Base-by-base conservation (phyloP, 1,284 basidiomycete genomes). In the Boletellus deceptivus region DNA sequence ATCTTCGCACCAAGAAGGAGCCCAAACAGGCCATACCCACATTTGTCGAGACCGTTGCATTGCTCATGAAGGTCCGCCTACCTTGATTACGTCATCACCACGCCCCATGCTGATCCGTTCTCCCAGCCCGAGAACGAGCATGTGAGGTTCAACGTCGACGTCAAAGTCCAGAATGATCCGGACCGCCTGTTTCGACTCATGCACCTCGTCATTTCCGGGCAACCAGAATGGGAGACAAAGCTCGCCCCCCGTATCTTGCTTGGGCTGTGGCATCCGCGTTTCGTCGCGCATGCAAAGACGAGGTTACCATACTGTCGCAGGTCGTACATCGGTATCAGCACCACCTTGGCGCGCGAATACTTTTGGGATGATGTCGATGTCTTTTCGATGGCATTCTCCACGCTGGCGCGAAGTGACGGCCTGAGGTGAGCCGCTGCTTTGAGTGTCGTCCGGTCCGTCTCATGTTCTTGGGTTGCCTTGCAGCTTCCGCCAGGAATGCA, bases 121-220 rank as follows among this genome's bases (percentile, higher is more conserved):
- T 18, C 37, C n/a, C 34, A 92, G 90, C 86, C 89, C 31, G 89
- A 91, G 68, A 93, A 95, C 71, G 76, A 72, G 20, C 89, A 93
- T 61, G 86, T 92, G 66, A 85, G 85, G 59, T 89, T 98, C 67
- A 92, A 97, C 70, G 82, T 98, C 54, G 94, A 98, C 68, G 90
- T 96, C 66, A 98, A 99, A 72, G 84, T 91, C 36, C 87, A 93
- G 64, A 98, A 97, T 67, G 83, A 96, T 61, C 94, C 97, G 0
- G 84, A 84, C 46, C 82, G 83, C 36, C 79, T 99, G 36, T 99
- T 99, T 74, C 70, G 74, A 16, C 77, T 98, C 42, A 94, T 99
- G 84, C 80, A 91, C 70, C 72, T 72, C 40, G 78, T 84, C 54
- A 84, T 99, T 51, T 77, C 82, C 22, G 69, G 76, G 16, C 84